Base-by-base conservation (phyloP, 73 alveolate species). In the Chromera velia region DNA sequence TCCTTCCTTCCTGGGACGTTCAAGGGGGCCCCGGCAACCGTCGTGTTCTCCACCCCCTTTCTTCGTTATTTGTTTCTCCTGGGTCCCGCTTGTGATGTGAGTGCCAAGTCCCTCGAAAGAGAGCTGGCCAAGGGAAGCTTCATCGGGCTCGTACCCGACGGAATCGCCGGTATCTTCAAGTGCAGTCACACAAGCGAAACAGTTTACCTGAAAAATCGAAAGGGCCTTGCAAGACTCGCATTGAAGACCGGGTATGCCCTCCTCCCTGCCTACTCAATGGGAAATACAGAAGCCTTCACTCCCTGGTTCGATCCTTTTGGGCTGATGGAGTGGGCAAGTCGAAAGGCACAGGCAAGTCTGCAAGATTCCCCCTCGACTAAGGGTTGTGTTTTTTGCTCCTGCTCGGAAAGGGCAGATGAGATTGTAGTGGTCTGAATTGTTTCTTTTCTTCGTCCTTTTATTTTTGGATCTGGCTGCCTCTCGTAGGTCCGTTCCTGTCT, bases 291-390 rank as follows among this genome's bases (percentile, higher is more conserved):
- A 4, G 82, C 82, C n/a, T 66, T 64, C 65, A 29, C 73, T 18
- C 32, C 29, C 68, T 63, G 82, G 82, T 75, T 63, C 29, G 82
- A 75, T 33, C 71, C 69, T 68, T 75, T 45, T 45, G 82, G 82
- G 26, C 33, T 75, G 18, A 30, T 75, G 49, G 82, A 75, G 67
- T 0, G 49, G 31, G 29, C 64, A 22, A 63, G 75, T 47, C 71
- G 82, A 24, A 75, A 75, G 74, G 74, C 73, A 32, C 82, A 75
- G 74, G 67, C n/a, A n/a, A n/a, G n/a, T n/a, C n/a, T n/a, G n/a
- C n/a, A n/a, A n/a, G n/a, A n/a, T n/a, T n/a, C n/a, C n/a, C n/a
- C n/a, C n/a, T n/a, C n/a, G n/a, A n/a, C n/a, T n/a, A n/a, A n/a
- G n/a, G n/a, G n/a, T n/a, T n/a, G n/a, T n/a, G n/a, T n/a, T n/a